These are phyloP conservation scores for Lactarius psammicola DNA, from an alignment of 768 basidiomycete genomes.

Conservation along the genomic window DNA sequence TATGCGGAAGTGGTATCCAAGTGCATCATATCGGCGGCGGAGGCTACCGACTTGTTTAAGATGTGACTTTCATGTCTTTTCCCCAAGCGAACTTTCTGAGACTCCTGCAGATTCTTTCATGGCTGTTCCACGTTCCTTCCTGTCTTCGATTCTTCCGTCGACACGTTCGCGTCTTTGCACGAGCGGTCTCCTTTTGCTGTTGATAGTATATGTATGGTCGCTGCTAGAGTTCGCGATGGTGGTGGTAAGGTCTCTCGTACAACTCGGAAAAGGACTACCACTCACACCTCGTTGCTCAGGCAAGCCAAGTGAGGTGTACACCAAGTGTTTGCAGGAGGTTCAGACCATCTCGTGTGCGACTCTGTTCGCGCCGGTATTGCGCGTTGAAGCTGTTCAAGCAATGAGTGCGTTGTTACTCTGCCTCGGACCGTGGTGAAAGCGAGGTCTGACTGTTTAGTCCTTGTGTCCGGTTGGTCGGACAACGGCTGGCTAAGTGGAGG, in stretches of 20 bases:
- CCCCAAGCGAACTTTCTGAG: conserved; percentile 27
- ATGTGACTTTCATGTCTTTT: conserved; percentile 51
- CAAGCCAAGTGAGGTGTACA: conserved; percentile 69
- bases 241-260: conserved; percentile 55
- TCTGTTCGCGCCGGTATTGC: conserved; percentile 80
- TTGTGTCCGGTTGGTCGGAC: conserved; percentile 93
- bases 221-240: conserved; percentile 85
- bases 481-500: conserved; percentile 95
- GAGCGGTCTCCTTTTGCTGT: conserved; percentile 92
- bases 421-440: not conserved
- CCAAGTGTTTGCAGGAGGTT: conserved; percentile 77
- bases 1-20: conserved; percentile 72
- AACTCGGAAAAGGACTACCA: conserved; percentile 9
- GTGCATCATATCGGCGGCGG: conserved; percentile 72
- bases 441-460: conserved; percentile 48
- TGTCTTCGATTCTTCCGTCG: conserved; percentile 77
- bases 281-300: conserved; percentile 43
- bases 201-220: conserved; percentile 91
- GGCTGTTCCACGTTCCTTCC: conserved; percentile 93
- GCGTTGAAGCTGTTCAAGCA: conserved; percentile 87
- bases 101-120: conserved; percentile 67
- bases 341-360: conserved; percentile 82
- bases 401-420: conserved; percentile 63
- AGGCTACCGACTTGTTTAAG: conserved; percentile 82
- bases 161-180: conserved; percentile 84